phyloP scores from a whole-genome alignment of 768 basidiomycete species.

The Dioszegia aurantiaca region DNA sequence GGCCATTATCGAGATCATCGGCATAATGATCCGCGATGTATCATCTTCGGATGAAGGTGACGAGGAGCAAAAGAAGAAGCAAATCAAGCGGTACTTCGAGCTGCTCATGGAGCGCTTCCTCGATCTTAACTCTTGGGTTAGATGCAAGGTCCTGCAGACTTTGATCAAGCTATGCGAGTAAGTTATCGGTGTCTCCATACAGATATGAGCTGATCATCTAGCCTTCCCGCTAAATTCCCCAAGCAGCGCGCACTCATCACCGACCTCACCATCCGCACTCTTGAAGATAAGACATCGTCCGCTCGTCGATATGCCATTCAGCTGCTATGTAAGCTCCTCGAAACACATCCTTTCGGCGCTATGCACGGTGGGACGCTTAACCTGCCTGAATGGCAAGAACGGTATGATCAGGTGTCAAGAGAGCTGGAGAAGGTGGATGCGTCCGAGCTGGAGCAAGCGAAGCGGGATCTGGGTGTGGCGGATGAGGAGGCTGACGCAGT shows the following conservation, averaged over 20 bases:
- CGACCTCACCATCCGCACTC: conserved; percentile 68
- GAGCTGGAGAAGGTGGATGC: conserved; percentile 72
- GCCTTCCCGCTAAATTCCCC: conserved; percentile 72
- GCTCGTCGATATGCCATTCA: conserved; percentile 82
- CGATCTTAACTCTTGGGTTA: conserved; percentile 85
- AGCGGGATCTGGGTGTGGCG: conserved; percentile 39
- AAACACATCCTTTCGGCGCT: conserved; percentile 83
- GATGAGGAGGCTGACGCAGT: conserved; percentile 53
- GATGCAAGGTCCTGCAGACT: conserved; percentile 77
- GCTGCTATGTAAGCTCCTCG: conserved; percentile 68
- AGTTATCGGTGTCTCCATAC: conserved; percentile 27
- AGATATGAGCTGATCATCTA: conserved; percentile 23
- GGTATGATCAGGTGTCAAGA: conserved; percentile 63
- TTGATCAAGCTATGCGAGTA: conserved; percentile 72
- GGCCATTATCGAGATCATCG: conserved; percentile 86
- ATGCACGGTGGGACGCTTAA: conserved; percentile 79
- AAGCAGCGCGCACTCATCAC: conserved; percentile 77
- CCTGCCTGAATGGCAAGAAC: conserved; percentile 67
- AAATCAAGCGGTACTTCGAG: conserved; percentile 76
- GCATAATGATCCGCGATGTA: conserved; percentile 77
- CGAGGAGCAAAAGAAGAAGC: conserved; percentile 60
- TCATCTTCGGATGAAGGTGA: conserved; percentile 58
- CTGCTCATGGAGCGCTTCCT: conserved; percentile 81
- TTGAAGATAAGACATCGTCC: conserved; percentile 84
- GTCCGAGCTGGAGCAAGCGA: conserved; percentile 55